Conservation (phyloP, 2,329 filamentous ascomycete genomes). For the Cordyceps tenuipes region DNA sequence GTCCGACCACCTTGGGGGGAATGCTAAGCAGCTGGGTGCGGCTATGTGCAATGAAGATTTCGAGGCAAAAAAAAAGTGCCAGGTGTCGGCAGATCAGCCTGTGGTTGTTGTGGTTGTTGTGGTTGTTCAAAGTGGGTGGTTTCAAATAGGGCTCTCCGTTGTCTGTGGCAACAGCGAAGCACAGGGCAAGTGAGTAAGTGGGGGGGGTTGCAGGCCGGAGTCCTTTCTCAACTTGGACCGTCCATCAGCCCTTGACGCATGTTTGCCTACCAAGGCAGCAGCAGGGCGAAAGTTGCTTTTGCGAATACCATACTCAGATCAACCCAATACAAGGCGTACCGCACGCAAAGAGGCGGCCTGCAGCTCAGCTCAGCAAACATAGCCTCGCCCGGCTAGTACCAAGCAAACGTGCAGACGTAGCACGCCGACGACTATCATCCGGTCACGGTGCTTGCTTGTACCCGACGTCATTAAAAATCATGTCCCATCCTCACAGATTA, state of each 20-base stretch:
- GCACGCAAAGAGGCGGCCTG: not conserved
- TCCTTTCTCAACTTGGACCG: not conserved
- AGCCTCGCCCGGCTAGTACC: not conserved
- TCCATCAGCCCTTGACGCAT: too few species aligned
- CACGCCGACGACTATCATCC: not conserved
- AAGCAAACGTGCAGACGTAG: not conserved
- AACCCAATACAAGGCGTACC: not conserved
- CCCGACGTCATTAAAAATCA: not conserved
- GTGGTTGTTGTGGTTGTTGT: too few species aligned
- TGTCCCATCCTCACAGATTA: not conserved
- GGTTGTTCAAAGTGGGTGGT: conserved; percentile 10
- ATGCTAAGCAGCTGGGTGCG: not conserved
- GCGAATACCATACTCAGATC: not conserved
- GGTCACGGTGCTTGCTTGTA: not conserved
- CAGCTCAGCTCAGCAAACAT: not conserved
- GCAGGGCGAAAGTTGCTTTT: too few species aligned
- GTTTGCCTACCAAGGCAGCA: too few species aligned
- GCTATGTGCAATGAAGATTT: not conserved
- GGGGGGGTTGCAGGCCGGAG: not conserved
- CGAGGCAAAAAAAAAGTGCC: not conserved
- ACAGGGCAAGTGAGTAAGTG: not conserved
- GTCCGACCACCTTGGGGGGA: not conserved
- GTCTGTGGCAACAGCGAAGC: conserved; percentile 31
- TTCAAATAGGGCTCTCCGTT: conserved; percentile 21
- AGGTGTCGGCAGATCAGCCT: not conserved